Conservation (phyloP, 352 stramenopile genomes). For the Phytophthora cactorum region DNA sequence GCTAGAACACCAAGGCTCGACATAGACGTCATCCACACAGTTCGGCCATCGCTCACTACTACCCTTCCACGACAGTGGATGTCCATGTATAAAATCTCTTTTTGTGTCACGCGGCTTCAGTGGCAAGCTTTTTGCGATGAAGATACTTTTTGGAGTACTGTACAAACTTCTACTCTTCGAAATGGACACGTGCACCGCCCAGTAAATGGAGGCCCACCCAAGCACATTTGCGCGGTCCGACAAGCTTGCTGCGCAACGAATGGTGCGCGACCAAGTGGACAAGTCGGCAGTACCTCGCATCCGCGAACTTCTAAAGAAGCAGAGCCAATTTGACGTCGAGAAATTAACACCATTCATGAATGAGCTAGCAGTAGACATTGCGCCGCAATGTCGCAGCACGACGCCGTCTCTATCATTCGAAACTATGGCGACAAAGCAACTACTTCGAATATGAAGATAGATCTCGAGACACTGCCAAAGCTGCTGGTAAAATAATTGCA, state of each 20-base stretch:
- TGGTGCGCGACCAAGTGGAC: slow-evolving; percentile 53
- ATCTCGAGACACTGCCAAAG: slow-evolving; percentile 53
- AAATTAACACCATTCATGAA: slow-evolving; percentile 55
- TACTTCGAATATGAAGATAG: slow-evolving; percentile 49
- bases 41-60: too few species aligned
- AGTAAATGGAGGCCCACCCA: slow-evolving; percentile 76
- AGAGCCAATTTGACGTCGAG: slow-evolving; percentile 49
- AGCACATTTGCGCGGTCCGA: slow-evolving; percentile 69
- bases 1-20: too few species aligned
- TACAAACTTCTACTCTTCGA: slow-evolving; percentile 50
- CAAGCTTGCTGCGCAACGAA: slow-evolving; percentile 65
- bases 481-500: slow-evolving; percentile 41
- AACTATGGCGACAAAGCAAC: slow-evolving; percentile 66
- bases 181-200: slow-evolving; percentile 86
- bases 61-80: too few species aligned
- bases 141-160: too few species aligned
- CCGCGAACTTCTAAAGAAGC: slow-evolving; percentile 36
- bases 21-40: too few species aligned
- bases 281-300: slow-evolving; percentile 30
- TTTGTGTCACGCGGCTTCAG: too few species aligned
- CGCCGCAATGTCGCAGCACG: slow-evolving; percentile 39
- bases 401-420: slow-evolving; percentile 71
- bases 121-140: too few species aligned
- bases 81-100: too few species aligned
- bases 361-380: slow-evolving; percentile 50